These are phyloP conservation scores for Colletotrichum cordylinicola DNA, from an alignment of 2,329 filamentous ascomycete species.

Conservation along the genomic window DNA sequence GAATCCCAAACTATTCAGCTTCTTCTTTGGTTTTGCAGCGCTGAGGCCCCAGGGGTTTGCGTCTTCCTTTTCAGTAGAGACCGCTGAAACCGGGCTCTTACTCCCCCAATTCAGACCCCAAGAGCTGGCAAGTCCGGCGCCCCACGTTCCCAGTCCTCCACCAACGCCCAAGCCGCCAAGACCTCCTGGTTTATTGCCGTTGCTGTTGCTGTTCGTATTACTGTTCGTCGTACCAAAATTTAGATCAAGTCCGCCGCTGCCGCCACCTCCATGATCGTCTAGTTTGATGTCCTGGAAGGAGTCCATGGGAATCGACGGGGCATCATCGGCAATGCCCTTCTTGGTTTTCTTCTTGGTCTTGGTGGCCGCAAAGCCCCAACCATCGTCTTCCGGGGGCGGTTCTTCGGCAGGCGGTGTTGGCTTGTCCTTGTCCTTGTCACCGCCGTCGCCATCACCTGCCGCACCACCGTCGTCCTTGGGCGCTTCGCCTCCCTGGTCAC, in stretches of 20 bases:
- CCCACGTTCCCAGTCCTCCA: constrained; percentile 61
- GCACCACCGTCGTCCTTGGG: constrained; percentile 16
- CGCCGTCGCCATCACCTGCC: constrained; percentile 32
- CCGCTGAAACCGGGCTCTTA: constrained; percentile 33
- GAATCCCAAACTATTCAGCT: constrained; percentile 51
- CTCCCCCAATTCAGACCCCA: constrained; percentile 48
- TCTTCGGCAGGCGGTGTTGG: constrained; percentile 31
- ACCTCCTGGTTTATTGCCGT: background rate
- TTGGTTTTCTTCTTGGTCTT: constrained; percentile 63
- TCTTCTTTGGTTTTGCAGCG: constrained; percentile 56
- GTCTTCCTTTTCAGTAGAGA: constrained; percentile 45
- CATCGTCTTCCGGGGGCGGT: constrained; percentile 53
- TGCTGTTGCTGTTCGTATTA: constrained; percentile 27
- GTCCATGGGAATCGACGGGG: constrained; percentile 37
- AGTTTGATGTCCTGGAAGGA: constrained; percentile 73
- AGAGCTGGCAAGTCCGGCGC: constrained; percentile 41
- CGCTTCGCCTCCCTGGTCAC: constrained; percentile 29
- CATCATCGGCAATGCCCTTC: constrained; percentile 42
- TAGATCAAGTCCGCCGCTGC: constrained; percentile 53
- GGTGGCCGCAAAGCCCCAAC: constrained; percentile 54
- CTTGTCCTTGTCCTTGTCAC: constrained; percentile 30
- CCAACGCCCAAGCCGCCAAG: background rate
- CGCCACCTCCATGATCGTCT: constrained; percentile 51
- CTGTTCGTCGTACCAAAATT: constrained; percentile 55
- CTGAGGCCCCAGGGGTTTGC: constrained; percentile 56